phyloP scores from a whole-genome alignment of 1,284 basidiomycete species.

The Gomphus bonarii region DNA sequence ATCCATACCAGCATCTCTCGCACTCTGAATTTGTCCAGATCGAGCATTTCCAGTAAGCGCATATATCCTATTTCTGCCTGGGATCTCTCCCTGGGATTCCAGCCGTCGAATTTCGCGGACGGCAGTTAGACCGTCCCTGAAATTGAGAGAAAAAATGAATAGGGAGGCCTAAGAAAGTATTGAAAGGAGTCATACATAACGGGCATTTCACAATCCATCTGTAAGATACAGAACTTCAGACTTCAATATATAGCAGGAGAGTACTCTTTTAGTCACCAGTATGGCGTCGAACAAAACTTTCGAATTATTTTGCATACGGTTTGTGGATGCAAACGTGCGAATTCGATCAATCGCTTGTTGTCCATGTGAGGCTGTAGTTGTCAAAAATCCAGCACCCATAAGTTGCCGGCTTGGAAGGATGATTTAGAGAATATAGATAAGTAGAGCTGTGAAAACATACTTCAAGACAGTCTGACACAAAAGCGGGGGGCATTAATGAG shows the following conservation, averaged over 20 bases:
- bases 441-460: slow-evolving; percentile 7
- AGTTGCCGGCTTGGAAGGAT: slow-evolving; percentile 18
- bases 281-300: slow-evolving; percentile 18
- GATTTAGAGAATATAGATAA: not conserved
- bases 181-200: slow-evolving; percentile 16
- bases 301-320: slow-evolving; percentile 7
- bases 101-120: slow-evolving; percentile 21
- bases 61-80: slow-evolving; percentile 16
- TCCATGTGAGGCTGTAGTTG: slow-evolving; percentile 18
- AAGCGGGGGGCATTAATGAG: not conserved
- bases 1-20: slow-evolving; percentile 19
- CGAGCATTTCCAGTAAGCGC: slow-evolving; percentile 20
- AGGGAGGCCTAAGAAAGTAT: not conserved
- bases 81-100: slow-evolving; percentile 16
- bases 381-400: slow-evolving; percentile 18
- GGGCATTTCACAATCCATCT: slow-evolving; percentile 24
- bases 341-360: slow-evolving; percentile 19
- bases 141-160: not conserved
- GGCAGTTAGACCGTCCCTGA: slow-evolving; percentile 20
- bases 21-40: slow-evolving; percentile 17
- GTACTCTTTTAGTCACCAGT: slow-evolving; percentile 13
- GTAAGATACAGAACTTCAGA: not conserved
- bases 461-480: slow-evolving; percentile 18
- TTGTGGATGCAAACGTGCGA: slow-evolving; percentile 9
- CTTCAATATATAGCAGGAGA: too few species aligned